Evolutionary conservation across 1,284 basidiomycete genomes (phyloP).

Genomic region (Leccinum fallax): DNA sequence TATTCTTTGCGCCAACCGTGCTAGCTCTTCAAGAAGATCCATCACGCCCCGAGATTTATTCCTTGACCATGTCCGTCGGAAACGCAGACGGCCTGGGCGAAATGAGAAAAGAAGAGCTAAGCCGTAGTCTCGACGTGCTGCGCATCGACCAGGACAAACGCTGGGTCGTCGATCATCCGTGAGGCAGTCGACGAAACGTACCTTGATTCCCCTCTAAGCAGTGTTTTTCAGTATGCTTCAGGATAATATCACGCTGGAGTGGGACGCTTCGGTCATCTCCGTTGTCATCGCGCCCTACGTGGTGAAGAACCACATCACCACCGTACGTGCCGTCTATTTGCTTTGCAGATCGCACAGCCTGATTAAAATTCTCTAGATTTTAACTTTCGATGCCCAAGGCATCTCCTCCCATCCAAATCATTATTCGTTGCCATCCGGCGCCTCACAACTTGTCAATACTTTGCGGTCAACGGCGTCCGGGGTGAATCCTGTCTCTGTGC

Average conservation of each 20-base stretch:
- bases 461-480: slow-evolving; percentile 22
- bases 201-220: slow-evolving; percentile 13
- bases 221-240: slow-evolving; percentile 58
- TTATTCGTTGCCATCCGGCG: slow-evolving; percentile 67
- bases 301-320: slow-evolving; percentile 58
- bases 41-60: slow-evolving; percentile 42
- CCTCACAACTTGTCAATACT: slow-evolving; percentile 43
- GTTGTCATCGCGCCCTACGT: slow-evolving; percentile 64
- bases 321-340: slow-evolving; percentile 47
- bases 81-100: slow-evolving; percentile 83
- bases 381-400: slow-evolving; percentile 88
- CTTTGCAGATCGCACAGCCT: slow-evolving; percentile 2
- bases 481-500: slow-evolving; percentile 29
- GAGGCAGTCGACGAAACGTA: slow-evolving; percentile 14
- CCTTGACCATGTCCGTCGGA: slow-evolving; percentile 66
- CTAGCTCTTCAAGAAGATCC: slow-evolving; percentile 45
- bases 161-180: slow-evolving; percentile 75
- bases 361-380: slow-evolving; percentile 54
- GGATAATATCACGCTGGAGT: slow-evolving; percentile 74
- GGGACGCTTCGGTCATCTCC: slow-evolving; percentile 68
- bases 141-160: slow-evolving; percentile 63
- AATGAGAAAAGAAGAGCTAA: slow-evolving; percentile 66
- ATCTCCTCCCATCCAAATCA: slow-evolving; percentile 93
- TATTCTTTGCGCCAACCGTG: slow-evolving; percentile 89
- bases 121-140: slow-evolving; percentile 67